Percentiles rank a stretch among this genome's conserved stretches.
phyloP scores from a whole-genome alignment of 2,329 filamentous ascomycete species.

The Arthrinium puccinioides region DNA sequence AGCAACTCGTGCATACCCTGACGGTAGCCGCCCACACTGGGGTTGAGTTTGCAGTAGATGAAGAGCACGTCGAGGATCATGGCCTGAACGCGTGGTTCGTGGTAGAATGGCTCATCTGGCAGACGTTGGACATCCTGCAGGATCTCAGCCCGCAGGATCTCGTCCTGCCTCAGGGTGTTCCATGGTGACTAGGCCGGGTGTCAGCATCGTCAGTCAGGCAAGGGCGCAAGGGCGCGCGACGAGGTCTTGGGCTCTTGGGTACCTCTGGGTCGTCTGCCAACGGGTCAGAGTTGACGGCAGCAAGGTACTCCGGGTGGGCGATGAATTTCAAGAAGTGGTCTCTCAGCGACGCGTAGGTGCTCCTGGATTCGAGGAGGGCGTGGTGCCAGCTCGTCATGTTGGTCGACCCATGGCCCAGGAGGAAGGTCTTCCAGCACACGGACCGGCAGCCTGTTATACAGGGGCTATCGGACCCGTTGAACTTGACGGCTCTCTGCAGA shows the following conservation, averaged over 20 bases:
- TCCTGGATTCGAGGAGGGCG: conserved; percentile 60
- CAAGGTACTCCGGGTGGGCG: conserved; percentile 74
- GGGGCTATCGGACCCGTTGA: conserved; percentile 51
- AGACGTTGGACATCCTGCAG: conserved; percentile 90
- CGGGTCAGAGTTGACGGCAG: conserved; percentile 66
- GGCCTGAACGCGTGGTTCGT: conserved; percentile 67
- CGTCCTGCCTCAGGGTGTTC: conserved; percentile 79
- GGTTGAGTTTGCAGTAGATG: conserved; percentile 89
- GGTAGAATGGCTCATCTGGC: conserved; percentile 87
- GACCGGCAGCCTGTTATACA: conserved; percentile 72
- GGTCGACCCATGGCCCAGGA: conserved; percentile 65
- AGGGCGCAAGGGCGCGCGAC: not conserved
- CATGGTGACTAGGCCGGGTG: conserved; percentile 68
- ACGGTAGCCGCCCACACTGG: conserved; percentile 79
- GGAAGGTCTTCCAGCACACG: conserved; percentile 87
- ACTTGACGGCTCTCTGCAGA: conserved; percentile 57
- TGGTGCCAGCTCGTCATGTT: conserved; percentile 61
- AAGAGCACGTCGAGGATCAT: conserved; percentile 87
- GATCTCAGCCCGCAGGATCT: conserved; percentile 79
- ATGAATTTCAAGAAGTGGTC: conserved; percentile 75
- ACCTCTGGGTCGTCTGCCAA: conserved; percentile 70
- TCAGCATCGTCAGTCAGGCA: conserved; percentile 2
- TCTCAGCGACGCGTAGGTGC: conserved; percentile 64
- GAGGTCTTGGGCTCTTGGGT: too few species aligned
- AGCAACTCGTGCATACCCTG: conserved; percentile 98